These are phyloP conservation scores for Solanum rostratum DNA, from an alignment of 257 asterid genomes.

Conservation along the genomic window DNA sequence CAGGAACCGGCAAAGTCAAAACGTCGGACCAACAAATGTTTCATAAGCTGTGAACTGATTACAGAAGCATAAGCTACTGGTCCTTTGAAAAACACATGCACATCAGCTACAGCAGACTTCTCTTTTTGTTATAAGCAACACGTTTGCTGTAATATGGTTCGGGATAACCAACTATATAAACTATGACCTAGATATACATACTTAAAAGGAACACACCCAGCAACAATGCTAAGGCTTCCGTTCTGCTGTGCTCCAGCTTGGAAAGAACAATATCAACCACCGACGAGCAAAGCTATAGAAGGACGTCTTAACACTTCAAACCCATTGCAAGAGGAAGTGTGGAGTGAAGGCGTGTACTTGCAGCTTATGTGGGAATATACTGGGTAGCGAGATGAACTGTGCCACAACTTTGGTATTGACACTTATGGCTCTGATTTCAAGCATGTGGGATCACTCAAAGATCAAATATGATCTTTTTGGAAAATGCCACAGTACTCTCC, in stretches of 20 bases:
- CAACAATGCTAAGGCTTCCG: constrained; percentile 69
- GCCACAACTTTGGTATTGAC: constrained; percentile 72
- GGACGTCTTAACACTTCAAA: constrained; percentile 75
- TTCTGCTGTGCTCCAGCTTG: constrained; percentile 59
- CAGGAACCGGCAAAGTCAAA: not conserved
- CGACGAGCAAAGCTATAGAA: constrained; percentile 69
- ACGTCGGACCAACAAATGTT: not conserved
- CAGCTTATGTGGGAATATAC: constrained; percentile 53
- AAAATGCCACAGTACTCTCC: constrained; percentile 46
- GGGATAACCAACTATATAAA: not conserved
- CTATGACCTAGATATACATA: constrained; percentile 56
- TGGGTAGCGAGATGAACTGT: constrained; percentile 62
- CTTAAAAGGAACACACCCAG: constrained; percentile 61
- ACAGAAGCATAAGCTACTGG: not conserved
- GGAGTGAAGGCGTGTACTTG: constrained; percentile 60
- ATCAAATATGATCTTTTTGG: constrained; percentile 65
- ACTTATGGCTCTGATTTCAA: constrained; percentile 70
- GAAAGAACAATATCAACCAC: constrained; percentile 71
- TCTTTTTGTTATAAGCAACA: not conserved
- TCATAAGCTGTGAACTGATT: not conserved
- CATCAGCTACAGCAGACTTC: not conserved
- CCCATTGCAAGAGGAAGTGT: constrained; percentile 88
- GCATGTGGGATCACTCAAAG: constrained; percentile 70
- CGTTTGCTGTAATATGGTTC: not conserved
- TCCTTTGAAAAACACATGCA: not conserved